Base-by-base conservation (phyloP, 805 yeast genomes). In the Scheffersomyces lignosus region DNA sequence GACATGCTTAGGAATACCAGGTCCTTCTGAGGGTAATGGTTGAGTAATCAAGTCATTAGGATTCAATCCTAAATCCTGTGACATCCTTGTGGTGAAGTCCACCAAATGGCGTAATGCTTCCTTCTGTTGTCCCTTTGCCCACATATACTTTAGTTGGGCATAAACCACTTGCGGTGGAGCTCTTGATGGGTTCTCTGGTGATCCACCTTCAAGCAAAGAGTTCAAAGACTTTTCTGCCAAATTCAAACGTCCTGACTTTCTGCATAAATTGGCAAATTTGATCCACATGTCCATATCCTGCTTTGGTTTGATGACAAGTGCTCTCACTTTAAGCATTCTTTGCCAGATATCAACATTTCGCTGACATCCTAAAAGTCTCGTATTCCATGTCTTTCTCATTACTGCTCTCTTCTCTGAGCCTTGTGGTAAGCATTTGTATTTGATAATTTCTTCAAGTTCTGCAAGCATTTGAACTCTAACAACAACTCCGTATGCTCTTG, bases 281-380 rank as follows among this genome's bases (percentile, higher is more conserved):
- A 93, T 91, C 96, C 98, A 89, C 78, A 90, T 87, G 36, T 87
- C 93, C 93, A 90, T 85, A 56, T 93, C 97, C 52, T 93, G 95
- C 48, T 90, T 87, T 2, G 99, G 99, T 45, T 84, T 83, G 30
- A 93, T 86, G 10, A 93, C 98, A 31, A 93, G 71, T 0, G 97
- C 91, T 38, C 99, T 75, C 2, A 91, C 96, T 57, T 90, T 87
- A 42, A 93, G 73, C 80, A 93, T 83, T 54, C 97, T 73, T 59
- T 91, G 97, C 99, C 99, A 93, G n/a, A 90, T 89, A 64, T 93
- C 99, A 34, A 93, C 98, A 64, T 93, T 93, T 49, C 93, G 76
- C 64, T 93, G 99, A 55, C 97, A 89, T 1, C 98, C 98, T 42
- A 87, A 66, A 34, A 93, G 68, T 51, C 99, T 77, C 34, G 87